Evolutionary conservation across 129 eudicot species (phyloP), one percentile per base, ranked within the genome.

Genomic region (Solidago caesia): DNA sequence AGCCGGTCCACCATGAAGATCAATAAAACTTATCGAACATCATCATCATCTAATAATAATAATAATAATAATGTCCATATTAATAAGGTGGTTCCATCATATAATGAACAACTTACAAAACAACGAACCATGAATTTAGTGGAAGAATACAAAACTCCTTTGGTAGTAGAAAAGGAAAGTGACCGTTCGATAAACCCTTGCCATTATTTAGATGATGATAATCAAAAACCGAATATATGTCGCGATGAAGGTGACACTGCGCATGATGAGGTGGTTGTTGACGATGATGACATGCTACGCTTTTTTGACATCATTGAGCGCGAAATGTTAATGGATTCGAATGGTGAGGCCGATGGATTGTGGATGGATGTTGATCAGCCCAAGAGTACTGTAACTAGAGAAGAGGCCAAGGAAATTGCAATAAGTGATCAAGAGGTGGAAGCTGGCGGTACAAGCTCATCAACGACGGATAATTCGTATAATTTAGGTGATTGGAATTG

Each of bases 1-100:
- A 79, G 89, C 45, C 79, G 88, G 25, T 64, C 80, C 4, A 70
- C 82, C 77, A 84, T 75, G 81, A 87, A 85, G 74, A 85, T 82
- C 77, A 77, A 72, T 62, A 84, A 79, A 75, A 65, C 44, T 56
- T 39, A 71, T 58, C 70, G 44, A 58, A 0, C 59, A 61, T 1
- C 64, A 9, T 55, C 74, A 0, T 33, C 48, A 14, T 21, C 21
- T 33, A 33, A 33, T 33, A 33, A 33, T 33, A 33, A 33, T 3
- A 33, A 33, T 33, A 33, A 33, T 33, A 33, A 33, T 33, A 33
- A 33, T 3, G 1, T 0, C 1, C 13, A 11, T 10, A 75, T 65
- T 14, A 16, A 64, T 44, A 71, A 64, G 12, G 13, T 44, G 48
- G 71, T 58, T 29, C 69, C 21, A 14, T 9, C 55, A 44, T 16